These are phyloP conservation scores for Gossypium laxum DNA, from an alignment of 441 rosid species.

Conservation along the genomic window DNA sequence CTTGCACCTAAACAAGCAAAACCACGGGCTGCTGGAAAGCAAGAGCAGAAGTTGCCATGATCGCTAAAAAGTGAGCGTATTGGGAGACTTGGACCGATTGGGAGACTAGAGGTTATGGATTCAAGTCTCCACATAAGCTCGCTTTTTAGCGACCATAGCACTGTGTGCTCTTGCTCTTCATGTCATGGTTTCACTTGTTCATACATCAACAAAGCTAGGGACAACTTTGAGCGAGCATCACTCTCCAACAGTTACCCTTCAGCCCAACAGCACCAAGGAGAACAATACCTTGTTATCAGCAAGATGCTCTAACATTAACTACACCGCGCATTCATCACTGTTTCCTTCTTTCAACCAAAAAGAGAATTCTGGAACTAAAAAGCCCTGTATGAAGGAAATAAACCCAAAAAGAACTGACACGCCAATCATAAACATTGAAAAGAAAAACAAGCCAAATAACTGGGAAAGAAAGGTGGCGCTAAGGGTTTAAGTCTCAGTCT, in stretches of 20 bases:
- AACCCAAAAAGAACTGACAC: neutral
- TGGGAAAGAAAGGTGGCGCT: neutral
- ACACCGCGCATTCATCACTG: neutral
- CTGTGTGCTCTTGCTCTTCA: neutral
- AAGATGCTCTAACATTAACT: neutral
- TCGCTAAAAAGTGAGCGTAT: neutral
- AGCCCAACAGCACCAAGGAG: neutral
- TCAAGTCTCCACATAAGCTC: neutral
- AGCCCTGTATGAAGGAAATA: neutral
- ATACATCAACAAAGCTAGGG: neutral
- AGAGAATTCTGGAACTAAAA: neutral
- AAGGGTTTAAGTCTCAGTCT: neutral
- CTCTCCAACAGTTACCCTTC: neutral
- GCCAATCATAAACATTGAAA: neutral
- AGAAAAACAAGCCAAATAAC: neutral
- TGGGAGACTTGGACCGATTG: neutral
- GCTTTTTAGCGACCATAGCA: neutral
- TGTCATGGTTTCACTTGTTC: neutral
- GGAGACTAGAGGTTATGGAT: neutral
- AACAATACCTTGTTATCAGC: neutral
- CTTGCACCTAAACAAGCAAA: neutral
- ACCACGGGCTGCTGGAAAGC: neutral
- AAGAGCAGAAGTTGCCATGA: neutral
- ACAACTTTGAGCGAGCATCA: neutral
- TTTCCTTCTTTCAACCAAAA: neutral